phyloP scores from a whole-genome alignment of 2,329 filamentous ascomycete species.

The Nannizziopsis barbatae region DNA sequence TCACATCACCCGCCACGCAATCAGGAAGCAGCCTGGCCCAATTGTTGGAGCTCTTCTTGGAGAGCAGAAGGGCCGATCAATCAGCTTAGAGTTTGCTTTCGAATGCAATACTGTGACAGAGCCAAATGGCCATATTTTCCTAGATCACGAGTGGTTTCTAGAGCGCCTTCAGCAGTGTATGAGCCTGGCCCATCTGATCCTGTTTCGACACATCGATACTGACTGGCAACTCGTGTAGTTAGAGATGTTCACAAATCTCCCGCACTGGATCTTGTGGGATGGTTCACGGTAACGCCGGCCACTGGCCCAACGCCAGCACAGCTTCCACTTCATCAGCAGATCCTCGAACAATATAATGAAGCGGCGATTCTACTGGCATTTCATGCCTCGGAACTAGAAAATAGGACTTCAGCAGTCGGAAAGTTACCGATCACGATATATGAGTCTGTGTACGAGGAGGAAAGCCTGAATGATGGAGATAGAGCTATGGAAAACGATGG shows the following conservation, averaged over 20 bases:
- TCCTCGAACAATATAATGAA: conserved; percentile 67
- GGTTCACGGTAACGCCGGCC: conserved; percentile 69
- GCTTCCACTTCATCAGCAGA: conserved; percentile 65
- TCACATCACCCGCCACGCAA: conserved; percentile 81
- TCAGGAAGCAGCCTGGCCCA: conserved; percentile 63
- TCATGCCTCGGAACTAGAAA: conserved; percentile 52
- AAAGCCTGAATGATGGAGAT: conserved; percentile 46
- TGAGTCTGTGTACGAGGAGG: conserved; percentile 69
- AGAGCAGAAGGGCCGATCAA: conserved; percentile 77
- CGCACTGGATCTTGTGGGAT: conserved; percentile 75
- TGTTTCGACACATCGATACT: no score
- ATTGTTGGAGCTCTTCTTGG: conserved; percentile 81
- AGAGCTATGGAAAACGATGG: conserved; percentile 65
- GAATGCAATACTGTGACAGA: conserved; percentile 54
- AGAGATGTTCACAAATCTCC: conserved; percentile 78
- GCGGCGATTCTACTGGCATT: conserved; percentile 80
- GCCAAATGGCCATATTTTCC: conserved; percentile 46
- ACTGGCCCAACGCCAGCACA: conserved; percentile 57
- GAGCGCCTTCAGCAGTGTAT: conserved; percentile 74
- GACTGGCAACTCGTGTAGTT: conserved; percentile 43
- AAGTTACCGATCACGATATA: conserved; percentile 85
- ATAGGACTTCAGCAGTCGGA: conserved; percentile 51
- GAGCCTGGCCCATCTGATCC: conserved; percentile 23
- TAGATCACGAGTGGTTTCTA: conserved; percentile 63
- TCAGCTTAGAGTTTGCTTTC: conserved; percentile 88